Evolutionary conservation across 257 asterid genomes (phyloP), one percentile per base, ranked within the genome.

Genomic region (Anisodus tanguticus): DNA sequence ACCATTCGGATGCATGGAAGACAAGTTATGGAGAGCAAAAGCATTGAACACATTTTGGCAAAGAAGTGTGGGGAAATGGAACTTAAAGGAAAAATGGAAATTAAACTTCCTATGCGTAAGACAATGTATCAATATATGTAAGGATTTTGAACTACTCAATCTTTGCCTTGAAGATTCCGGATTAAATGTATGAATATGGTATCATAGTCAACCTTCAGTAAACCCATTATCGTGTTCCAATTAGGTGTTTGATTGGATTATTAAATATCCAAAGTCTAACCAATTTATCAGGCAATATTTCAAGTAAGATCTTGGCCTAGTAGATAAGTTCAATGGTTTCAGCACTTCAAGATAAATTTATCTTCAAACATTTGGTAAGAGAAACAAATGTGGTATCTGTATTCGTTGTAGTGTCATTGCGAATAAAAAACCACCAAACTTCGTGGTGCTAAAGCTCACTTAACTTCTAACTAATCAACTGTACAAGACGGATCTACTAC

Each of bases 1-100:
- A 26, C 88, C 81, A 67, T 67, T 88, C 39, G 3, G 55, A 60
- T 90, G 98, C 97, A 95, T 95, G 82, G 87, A 92, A 67, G 89
- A 88, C 37, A 93, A 82, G 54, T 95, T 86, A n/a, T 71, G 90
- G 66, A 92, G 91, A 80, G 97, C 93, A 55, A 84, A 84, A 64
- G 59, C 76, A 58, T 88, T 4, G 90, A 31, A 31, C 35, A 31
- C 35, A 31, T 31, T 31, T 31, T 31, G 35, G 35, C 35, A 31
- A 31, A 26, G 31, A 26, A 31, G 35, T 31, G 35, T 1, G 35
- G 35, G 35, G 35, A 31, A 31, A 31, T 31, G 87, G 91, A 89
- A 84, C 85, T 89, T 86, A 88, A 88, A 81, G 8, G 69, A 82
- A 83, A 88, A 77, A 79, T 84, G 87, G 91, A 89, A 84, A 85